A percentile compares a stretch with the other conserved stretches of the same genome.
Evolutionary conservation across 2,329 filamentous ascomycete genomes (phyloP).

Genomic region (Sarocladium strictum): DNA sequence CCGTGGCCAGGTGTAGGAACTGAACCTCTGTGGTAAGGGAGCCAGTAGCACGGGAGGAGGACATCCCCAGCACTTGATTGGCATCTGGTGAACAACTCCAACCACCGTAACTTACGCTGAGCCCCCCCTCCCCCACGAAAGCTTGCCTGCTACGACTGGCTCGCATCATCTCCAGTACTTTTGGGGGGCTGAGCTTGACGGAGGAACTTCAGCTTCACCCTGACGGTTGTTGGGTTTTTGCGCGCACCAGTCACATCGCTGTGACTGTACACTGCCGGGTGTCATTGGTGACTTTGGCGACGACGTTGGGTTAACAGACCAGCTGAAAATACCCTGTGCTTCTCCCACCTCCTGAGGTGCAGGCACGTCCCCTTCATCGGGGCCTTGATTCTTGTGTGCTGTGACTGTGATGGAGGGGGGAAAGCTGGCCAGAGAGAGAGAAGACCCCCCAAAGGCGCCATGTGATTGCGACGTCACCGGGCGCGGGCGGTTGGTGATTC

Average conservation of each 20-base stretch:
- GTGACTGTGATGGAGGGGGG: background rate
- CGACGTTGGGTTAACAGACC: background rate
- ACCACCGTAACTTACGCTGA: no score
- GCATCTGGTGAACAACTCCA: no score
- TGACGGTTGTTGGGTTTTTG: background rate
- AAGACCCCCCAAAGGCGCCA: no score
- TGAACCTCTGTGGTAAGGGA: no score
- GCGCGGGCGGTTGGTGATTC: no score
- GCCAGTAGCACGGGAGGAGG: no score
- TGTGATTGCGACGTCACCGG: background rate
- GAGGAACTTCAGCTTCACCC: background rate
- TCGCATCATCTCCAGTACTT: background rate
- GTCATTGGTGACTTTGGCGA: background rate
- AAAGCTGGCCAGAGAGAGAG: background rate
- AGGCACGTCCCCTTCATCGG: no score
- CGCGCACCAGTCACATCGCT: background rate
- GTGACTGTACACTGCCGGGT: background rate
- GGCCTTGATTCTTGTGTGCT: no score
- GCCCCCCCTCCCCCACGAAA: no score
- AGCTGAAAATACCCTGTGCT: background rate
- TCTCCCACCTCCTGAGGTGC: no score
- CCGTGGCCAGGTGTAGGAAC: no score
- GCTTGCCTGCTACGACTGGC: background rate
- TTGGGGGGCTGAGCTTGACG: background rate
- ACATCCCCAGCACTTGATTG: no score